Conservation (phyloP, 208 protist genomes). For the Crithidia expoeki region DNA sequence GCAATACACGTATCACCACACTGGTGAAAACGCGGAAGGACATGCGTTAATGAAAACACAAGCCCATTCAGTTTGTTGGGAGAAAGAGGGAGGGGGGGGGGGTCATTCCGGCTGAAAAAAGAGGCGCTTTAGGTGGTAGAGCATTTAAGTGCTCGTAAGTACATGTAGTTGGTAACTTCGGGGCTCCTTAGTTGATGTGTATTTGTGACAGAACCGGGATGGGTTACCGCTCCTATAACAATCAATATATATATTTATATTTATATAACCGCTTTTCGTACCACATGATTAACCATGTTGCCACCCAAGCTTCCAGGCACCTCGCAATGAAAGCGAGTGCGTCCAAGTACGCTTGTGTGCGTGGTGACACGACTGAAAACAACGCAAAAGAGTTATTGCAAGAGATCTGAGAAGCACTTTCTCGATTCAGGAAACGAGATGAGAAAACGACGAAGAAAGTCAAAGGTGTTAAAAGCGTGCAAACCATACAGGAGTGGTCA, state of each 20-base stretch:
- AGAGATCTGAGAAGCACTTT: neutral
- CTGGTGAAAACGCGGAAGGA: neutral
- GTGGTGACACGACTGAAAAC: constrained; percentile 2
- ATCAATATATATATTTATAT: no score
- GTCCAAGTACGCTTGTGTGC: neutral
- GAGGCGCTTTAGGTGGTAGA: neutral
- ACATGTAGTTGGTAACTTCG: neutral
- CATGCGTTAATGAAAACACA: neutral
- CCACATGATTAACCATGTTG: neutral
- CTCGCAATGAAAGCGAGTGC: neutral
- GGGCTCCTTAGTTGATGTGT: neutral
- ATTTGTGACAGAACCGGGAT: no score
- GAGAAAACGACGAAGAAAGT: constrained; percentile 1
- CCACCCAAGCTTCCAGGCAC: neutral
- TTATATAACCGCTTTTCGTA: neutral
- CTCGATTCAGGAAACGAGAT: neutral
- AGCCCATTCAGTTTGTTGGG: neutral
- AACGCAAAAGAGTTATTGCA: constrained; percentile 13
- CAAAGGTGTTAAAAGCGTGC: neutral
- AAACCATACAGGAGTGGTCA: neutral
- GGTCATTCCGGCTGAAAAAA: neutral
- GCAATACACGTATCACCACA: neutral
- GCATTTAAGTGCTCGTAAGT: constrained; percentile 1
- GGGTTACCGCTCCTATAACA: no score
- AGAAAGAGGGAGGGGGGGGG: neutral